Base-by-base conservation (phyloP, 148 eudicot species). In the Rhododendron ferrugineum region DNA sequence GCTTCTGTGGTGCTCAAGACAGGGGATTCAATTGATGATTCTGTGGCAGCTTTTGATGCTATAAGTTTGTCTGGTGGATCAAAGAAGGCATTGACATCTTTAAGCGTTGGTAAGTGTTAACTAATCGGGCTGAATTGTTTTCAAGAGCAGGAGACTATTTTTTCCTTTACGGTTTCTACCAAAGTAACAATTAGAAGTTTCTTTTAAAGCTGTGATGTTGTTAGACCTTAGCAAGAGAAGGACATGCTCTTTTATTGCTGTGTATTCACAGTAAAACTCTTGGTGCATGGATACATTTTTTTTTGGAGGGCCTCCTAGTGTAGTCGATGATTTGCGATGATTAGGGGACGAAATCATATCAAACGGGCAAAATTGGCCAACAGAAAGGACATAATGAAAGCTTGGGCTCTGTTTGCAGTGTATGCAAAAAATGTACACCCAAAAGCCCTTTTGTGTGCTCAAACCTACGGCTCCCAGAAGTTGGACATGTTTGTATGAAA, bases 21-120 rank as follows among this genome's bases (percentile, higher is more conserved):
- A 44, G 98, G 98, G 86, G 94, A 92, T 75, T 82, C 91, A 56
- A 81, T 97, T 82, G 98, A 97, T 91, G 98, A 97, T 85, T 90
- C 98, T 72, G 84, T 92, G 87, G 93, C 96, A 85, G 95, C 99
- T 85, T 97, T 97, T 90, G 91, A 91, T 89, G 98, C 98, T 60
- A 85, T 88, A 42, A 91, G 86, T 85, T 88, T 91, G 84, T 88
- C 90, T 89, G 99, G 96, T 86, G 98, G 93, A 82, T 86, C 86
- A 46, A 95, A 92, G 90, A 95, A 94, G 90, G 98, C 95, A 50
- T 88, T 97, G 88, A 86, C 92, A 82, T 97, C 99, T 78, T 68
- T 95, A 68, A 90, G 94, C 88, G 90, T 95, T 79, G 99, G 99
- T 97, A 92, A 76, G 93, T 74, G 52, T 62, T 66, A 36, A 32